A percentile compares a stretch with the other conserved stretches of the same genome.
These are phyloP conservation scores for Boletus eberwhitei DNA, from an alignment of 768 basidiomycete species.

Conservation along the genomic window DNA sequence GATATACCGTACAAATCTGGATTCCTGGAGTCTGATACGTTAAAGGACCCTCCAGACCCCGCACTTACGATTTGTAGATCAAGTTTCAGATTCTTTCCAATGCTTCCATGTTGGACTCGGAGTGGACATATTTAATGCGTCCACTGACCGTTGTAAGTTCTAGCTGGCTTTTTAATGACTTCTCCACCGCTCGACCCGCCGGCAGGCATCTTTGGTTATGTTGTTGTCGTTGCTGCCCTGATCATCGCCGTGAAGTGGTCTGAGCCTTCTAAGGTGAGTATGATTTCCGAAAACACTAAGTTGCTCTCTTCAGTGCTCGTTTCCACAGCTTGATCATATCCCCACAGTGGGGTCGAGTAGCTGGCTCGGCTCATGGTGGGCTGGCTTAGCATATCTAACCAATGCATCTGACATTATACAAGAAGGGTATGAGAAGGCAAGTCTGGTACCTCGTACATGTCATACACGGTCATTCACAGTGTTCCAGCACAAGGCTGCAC, in stretches of 20 bases:
- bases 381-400: slow-evolving; percentile 14
- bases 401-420: slow-evolving; percentile 19
- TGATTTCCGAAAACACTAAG: too few species aligned
- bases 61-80: too few species aligned
- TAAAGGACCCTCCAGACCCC: too few species aligned
- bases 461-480: not conserved
- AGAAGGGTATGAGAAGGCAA: too few species aligned
- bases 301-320: not conserved
- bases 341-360: slow-evolving; percentile 28
- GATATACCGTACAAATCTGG: too few species aligned
- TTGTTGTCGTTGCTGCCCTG: not conserved
- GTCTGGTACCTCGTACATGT: not conserved
- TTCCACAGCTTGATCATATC: slow-evolving; percentile 22
- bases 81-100: too few species aligned
- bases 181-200: not conserved
- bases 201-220: not conserved
- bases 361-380: slow-evolving; percentile 28
- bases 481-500: too few species aligned
- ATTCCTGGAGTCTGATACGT: too few species aligned
- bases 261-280: slow-evolving; percentile 2
- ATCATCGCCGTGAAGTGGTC: not conserved
- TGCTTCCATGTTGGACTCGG: too few species aligned
- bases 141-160: too few species aligned
- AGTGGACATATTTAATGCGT: too few species aligned
- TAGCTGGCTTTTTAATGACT: not conserved